These are phyloP conservation scores for Ulmus americana DNA, from an alignment of 331 rosid species.

Conservation along the genomic window DNA sequence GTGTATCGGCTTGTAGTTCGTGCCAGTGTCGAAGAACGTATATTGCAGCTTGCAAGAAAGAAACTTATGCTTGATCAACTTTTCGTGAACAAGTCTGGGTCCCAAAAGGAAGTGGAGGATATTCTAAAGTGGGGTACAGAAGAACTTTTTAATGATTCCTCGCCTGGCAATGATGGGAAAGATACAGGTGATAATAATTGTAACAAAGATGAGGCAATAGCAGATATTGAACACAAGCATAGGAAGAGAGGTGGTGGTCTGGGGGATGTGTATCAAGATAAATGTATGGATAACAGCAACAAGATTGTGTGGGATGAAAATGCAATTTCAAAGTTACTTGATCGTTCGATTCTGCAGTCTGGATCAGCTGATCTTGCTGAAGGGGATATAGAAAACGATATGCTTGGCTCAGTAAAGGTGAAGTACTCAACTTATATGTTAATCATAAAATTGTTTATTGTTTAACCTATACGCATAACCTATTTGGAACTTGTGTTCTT, in stretches of 20 bases:
- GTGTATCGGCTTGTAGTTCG: constrained; percentile 98
- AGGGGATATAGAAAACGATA: constrained; percentile 84
- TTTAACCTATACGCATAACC: too few relatives aligned
- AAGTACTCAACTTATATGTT: constrained; percentile 20
- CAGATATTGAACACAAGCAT: constrained; percentile 73
- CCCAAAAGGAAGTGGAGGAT: constrained; percentile 96
- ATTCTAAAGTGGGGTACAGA: constrained; percentile 98
- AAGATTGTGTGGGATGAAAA: constrained; percentile 90
- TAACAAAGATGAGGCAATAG: constrained; percentile 66
- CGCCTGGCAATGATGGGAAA: constrained; percentile 46
- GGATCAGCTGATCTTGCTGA: constrained; percentile 69
- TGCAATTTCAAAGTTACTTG: constrained; percentile 90
- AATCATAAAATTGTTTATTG: background rate
- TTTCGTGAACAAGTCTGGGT: constrained; percentile 93
- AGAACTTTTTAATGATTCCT: constrained; percentile 75
- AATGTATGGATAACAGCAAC: constrained; percentile 82
- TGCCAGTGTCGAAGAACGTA: constrained; percentile 99
- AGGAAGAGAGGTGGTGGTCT: constrained; percentile 89
- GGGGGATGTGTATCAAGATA: constrained; percentile 89
- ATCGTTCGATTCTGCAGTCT: constrained; percentile 88
- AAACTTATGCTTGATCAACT: constrained; percentile 99
- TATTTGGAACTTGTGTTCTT: too few relatives aligned
- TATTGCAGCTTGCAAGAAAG: constrained; percentile 99
- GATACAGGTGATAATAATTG: constrained; percentile 54
- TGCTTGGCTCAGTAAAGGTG: constrained; percentile 97